Evolutionary conservation across 2,329 filamentous ascomycete species (phyloP).

Genomic region (Stemphylium vesicarium): DNA sequence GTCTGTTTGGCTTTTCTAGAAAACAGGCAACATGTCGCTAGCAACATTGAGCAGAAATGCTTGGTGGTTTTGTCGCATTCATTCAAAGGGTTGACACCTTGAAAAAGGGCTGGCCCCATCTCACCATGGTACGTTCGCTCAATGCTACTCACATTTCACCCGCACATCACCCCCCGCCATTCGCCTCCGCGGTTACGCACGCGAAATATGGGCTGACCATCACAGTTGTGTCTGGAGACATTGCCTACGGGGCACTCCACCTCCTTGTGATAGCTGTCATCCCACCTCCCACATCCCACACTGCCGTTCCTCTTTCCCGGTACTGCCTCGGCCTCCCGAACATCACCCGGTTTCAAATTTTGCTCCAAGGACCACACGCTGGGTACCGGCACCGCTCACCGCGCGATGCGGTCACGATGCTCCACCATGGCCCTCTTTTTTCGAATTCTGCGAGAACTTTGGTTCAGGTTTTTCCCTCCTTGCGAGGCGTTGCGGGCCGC

Average conservation of each 20-base stretch:
- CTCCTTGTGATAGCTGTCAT: slow-evolving; percentile 5
- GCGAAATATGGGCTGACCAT: slow-evolving; percentile 11
- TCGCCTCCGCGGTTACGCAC: slow-evolving; percentile 1
- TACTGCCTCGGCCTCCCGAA: slow-evolving; percentile 15
- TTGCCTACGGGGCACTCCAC: slow-evolving; percentile 3
- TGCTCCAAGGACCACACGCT: slow-evolving; percentile 6
- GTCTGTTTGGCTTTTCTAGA: slow-evolving; percentile 7
- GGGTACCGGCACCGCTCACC: slow-evolving; percentile 11
- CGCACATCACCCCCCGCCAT: not conserved
- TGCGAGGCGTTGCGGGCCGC: slow-evolving; percentile 22
- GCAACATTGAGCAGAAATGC: not conserved
- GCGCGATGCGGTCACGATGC: slow-evolving; percentile 9
- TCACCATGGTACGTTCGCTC: not conserved
- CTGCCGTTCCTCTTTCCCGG: slow-evolving; percentile 7
- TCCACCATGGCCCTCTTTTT: slow-evolving; percentile 33
- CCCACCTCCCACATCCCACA: not conserved
- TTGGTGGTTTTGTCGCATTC: not conserved
- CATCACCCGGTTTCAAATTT: slow-evolving; percentile 18
- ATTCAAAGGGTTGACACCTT: not conserved
- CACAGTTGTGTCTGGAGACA: slow-evolving; percentile 6
- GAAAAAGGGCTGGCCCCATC: not conserved
- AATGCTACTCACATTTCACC: not conserved
- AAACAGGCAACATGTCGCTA: not conserved
- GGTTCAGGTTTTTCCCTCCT: slow-evolving; percentile 17
- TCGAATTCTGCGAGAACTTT: slow-evolving; percentile 25